Evolutionary conservation across 805 yeast species (phyloP).

Genomic region (Pichia nanzhaoensis): DNA sequence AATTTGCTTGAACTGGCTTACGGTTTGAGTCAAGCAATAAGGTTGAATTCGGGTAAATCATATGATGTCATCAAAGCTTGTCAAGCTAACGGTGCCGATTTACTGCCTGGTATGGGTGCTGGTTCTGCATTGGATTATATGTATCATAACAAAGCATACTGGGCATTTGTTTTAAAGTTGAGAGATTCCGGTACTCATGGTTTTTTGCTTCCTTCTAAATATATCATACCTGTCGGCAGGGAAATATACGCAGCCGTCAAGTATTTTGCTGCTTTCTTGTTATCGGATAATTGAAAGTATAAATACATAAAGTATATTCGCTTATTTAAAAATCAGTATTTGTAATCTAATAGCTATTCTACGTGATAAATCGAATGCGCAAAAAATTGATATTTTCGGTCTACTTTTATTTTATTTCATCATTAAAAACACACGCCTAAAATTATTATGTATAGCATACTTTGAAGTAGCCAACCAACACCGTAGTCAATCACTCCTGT

Average conservation of each 20-base stretch:
- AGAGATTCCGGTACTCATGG: constrained; percentile 83
- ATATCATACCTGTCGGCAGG: constrained; percentile 67
- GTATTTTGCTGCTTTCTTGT: constrained; percentile 52
- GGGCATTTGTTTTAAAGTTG: constrained; percentile 80
- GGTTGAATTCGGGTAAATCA: constrained; percentile 53
- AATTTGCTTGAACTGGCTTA: constrained; percentile 75
- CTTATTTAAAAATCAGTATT: too few relatives aligned
- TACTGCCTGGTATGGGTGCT: constrained; percentile 67
- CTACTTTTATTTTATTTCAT: too few relatives aligned
- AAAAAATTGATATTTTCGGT: too few relatives aligned
- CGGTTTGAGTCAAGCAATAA: constrained; percentile 69
- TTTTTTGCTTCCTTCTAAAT: constrained; percentile 64
- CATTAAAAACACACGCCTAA: too few relatives aligned
- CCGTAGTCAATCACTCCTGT: too few relatives aligned
- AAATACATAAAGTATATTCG: background rate
- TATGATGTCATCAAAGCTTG: constrained; percentile 76
- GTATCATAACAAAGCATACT: constrained; percentile 74
- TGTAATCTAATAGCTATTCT: too few relatives aligned
- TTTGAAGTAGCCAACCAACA: too few relatives aligned
- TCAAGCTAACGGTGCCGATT: constrained; percentile 66
- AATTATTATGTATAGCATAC: too few relatives aligned
- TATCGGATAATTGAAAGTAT: constrained; percentile 17
- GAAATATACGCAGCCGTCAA: constrained; percentile 65
- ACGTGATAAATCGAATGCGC: too few relatives aligned
- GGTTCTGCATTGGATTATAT: constrained; percentile 78